A percentile compares a stretch with the other conserved stretches of the same genome.
Evolutionary conservation across 352 stramenopile genomes (phyloP).

Genomic region (Pythium brassicae): DNA sequence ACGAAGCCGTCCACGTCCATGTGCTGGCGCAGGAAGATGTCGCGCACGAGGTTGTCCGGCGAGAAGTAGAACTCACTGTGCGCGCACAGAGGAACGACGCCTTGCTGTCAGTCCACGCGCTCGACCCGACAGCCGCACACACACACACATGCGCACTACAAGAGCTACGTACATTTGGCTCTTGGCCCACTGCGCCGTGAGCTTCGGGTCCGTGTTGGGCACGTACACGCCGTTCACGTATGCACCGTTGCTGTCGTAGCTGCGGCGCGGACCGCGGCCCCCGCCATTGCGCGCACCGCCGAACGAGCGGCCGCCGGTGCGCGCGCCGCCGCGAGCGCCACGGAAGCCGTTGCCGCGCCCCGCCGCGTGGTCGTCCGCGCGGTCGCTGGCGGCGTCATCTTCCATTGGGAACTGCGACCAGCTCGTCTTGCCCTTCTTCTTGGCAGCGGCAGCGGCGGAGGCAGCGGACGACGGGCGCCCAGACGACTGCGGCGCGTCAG

Average conservation of each 20-base stretch:
- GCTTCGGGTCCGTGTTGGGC: constrained; percentile 54
- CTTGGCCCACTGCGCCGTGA: constrained; percentile 80
- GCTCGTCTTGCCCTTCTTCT: constrained; percentile 73
- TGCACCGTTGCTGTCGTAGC: constrained; percentile 50
- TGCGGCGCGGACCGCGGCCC: constrained; percentile 31
- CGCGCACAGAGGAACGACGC: not conserved
- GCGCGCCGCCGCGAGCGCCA: constrained; percentile 23
- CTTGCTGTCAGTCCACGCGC: constrained; percentile 5
- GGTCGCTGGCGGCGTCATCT: constrained; percentile 11
- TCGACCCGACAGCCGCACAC: not conserved
- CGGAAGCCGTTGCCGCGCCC: constrained; percentile 14
- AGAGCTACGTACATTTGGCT: constrained; percentile 79
- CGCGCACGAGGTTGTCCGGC: constrained; percentile 76
- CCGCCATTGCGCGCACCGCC: constrained; percentile 9
- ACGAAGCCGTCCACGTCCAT: constrained; percentile 89
- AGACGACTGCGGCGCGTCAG: constrained; percentile 19
- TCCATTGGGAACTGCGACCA: constrained; percentile 69
- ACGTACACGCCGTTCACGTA: constrained; percentile 83
- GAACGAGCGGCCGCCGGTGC: constrained; percentile 13
- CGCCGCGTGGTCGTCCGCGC: constrained; percentile 11
- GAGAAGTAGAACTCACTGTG: constrained; percentile 85
- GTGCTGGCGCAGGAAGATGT: constrained; percentile 83
- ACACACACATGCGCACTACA: not conserved
- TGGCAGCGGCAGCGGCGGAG: constrained; percentile 18
- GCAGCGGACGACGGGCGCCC: constrained; percentile 1